Evolutionary conservation across 164 flowering plant species (phyloP).

Genomic region (Malania oleifera): DNA sequence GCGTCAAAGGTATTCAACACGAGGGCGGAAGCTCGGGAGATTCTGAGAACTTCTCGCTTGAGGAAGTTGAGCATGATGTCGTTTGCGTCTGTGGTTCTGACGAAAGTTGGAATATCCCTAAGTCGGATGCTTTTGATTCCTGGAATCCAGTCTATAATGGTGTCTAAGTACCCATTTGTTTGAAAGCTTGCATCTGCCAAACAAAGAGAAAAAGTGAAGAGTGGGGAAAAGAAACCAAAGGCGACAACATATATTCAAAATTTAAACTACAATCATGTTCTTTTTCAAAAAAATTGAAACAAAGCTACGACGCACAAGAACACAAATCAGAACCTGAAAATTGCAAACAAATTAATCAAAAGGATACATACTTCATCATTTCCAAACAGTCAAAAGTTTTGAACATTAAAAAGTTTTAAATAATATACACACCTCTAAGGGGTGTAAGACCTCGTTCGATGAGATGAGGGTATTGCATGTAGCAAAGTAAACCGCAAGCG

Average conservation of each 20-base stretch:
- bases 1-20: slow-evolving; percentile 37
- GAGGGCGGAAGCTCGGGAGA: slow-evolving; percentile 21
- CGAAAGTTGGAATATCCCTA: slow-evolving; percentile 26
- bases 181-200: slow-evolving; percentile 20
- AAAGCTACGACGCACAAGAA: too few relatives aligned
- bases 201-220: too few relatives aligned
- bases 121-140: slow-evolving; percentile 24
- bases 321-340: too few relatives aligned
- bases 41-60: neutral
- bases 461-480: slow-evolving; percentile 12
- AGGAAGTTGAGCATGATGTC: slow-evolving; percentile 34
- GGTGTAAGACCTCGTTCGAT: slow-evolving; percentile 23
- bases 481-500: slow-evolving; percentile 27
- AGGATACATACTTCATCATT: too few relatives aligned
- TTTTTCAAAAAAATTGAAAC: too few relatives aligned
- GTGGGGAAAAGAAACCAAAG: too few relatives aligned
- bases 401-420: too few relatives aligned
- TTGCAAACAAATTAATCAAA: too few relatives aligned
- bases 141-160: slow-evolving; percentile 23
- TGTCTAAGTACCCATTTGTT: slow-evolving; percentile 24
- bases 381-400: too few relatives aligned
- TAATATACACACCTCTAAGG: too few relatives aligned
- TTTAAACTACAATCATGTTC: too few relatives aligned
- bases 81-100: slow-evolving; percentile 28
- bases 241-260: too few relatives aligned